Percentiles rank a stretch among this genome's conserved stretches.
These are phyloP conservation scores for Calocybe gangraenosa DNA, from an alignment of 768 basidiomycete genomes.

Conservation along the genomic window DNA sequence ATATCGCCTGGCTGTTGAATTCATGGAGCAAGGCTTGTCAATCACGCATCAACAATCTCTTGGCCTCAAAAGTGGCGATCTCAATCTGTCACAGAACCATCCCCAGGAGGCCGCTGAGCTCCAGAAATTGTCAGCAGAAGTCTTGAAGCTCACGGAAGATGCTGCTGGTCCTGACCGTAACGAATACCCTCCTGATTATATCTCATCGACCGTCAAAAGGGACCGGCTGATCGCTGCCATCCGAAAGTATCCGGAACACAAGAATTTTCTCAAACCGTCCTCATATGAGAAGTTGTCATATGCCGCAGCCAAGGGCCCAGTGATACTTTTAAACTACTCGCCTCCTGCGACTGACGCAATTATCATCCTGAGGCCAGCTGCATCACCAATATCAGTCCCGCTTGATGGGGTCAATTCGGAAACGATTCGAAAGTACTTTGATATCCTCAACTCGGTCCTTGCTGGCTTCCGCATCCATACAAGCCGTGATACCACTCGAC, in stretches of 20 bases:
- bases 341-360: slow-evolving; percentile 13
- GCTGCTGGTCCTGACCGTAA: too few relatives aligned
- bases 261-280: slow-evolving; percentile 22
- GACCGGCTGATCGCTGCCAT: slow-evolving; percentile 21
- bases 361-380: slow-evolving; percentile 4
- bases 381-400: neutral
- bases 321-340: slow-evolving; percentile 29
- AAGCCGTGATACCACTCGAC: neutral
- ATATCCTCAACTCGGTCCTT: neutral
- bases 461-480: too few relatives aligned
- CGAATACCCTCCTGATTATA: too few relatives aligned
- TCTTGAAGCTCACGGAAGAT: too few relatives aligned
- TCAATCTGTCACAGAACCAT: neutral
- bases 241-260: slow-evolving; percentile 26
- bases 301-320: slow-evolving; percentile 28
- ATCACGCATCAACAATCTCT: slow-evolving; percentile 6
- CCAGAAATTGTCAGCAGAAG: too few relatives aligned
- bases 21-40: slow-evolving; percentile 7
- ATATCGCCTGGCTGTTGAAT: slow-evolving; percentile 3
- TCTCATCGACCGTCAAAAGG: slow-evolving; percentile 1
- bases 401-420: neutral
- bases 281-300: slow-evolving; percentile 21
- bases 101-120: neutral
- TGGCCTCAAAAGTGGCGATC: neutral
- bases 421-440: neutral